Evolutionary conservation across 2,329 filamentous ascomycete species (phyloP), one percentile per base, ranked within the genome.

Genomic region (Stachybotrys echinatus): DNA sequence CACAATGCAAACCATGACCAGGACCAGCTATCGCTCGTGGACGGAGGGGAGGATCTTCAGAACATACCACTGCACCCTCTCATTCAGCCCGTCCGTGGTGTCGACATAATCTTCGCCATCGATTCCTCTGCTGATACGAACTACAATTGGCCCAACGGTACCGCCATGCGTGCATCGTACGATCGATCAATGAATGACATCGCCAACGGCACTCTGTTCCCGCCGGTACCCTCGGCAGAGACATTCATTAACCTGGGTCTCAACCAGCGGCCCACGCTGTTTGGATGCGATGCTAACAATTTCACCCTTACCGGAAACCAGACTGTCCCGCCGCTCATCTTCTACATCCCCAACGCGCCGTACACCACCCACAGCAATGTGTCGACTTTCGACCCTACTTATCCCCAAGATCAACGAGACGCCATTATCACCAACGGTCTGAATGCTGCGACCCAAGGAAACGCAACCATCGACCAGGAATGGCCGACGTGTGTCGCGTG

Each of bases 401-500:
- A 90, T 74, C 74, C 76, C 17, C 70, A 80, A 59, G 68, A 61
- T 1, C 68, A 89, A 65, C 84, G 90, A 52, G 79, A 95, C 65
- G 74, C 76, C 38, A 87, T 94, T 59, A 88, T 96, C 57, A 65
- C 76, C 48, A 96, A 96, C 67, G 91, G 88, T 12, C 91, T 87
- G 67, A 79, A 92, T 58, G 80, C 85, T 23, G 90, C 80, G 1
- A 95, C 89, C 0, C 83, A 84, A 73, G 89, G 78, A 43, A 95
- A 95, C 65, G 82, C 78, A 27, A 90, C 88, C 0, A 59, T 84
- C 2, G 86, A 92, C 61, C 58, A 67, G 0, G 66, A 84, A 44
- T 96, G 91, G 90, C 76, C 84, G 0, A 75, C 81, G 0, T 96
- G 91, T 59, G 84, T 94, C 2, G 88, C 83, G 5, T 96, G 91